Evolutionary conservation across 2,329 filamentous ascomycete species (phyloP).

Genomic region (Aspergillus ochraceoroseus): DNA sequence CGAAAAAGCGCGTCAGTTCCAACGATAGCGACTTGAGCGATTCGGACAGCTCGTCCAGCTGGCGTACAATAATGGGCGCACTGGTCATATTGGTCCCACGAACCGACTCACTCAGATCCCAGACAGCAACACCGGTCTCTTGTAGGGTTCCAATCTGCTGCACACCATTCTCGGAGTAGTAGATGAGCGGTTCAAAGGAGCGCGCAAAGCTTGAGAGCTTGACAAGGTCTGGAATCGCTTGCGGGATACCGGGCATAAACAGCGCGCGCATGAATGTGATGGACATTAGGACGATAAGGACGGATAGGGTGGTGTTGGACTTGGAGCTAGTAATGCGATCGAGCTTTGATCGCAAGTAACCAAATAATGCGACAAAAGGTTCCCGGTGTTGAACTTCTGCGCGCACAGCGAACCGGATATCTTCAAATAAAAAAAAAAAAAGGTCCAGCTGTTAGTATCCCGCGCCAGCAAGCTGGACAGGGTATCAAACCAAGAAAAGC

Average conservation of each 20-base stretch:
- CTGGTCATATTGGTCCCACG: conserved; percentile 86
- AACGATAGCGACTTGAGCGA: conserved; percentile 77
- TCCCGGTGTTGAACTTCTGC: conserved; percentile 86
- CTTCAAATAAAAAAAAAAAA: conserved; percentile 45
- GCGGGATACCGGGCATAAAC: conserved; percentile 62
- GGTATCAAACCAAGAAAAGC: conserved; percentile 28
- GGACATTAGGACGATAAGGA: conserved; percentile 59
- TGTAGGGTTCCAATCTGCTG: conserved; percentile 82
- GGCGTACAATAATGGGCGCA: conserved; percentile 75
- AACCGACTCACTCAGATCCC: conserved; percentile 89
- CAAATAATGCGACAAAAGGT: conserved; percentile 69
- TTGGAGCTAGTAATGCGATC: conserved; percentile 63
- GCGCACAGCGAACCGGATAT: conserved; percentile 80
- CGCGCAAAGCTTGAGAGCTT: conserved; percentile 86
- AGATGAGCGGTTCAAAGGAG: conserved; percentile 89
- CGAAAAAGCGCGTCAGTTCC: conserved; percentile 87
- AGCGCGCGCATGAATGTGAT: conserved; percentile 62
- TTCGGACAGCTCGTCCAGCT: conserved; percentile 80
- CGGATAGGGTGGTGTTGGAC: conserved; percentile 59
- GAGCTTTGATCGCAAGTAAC: conserved; percentile 58
- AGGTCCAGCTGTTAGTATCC: conserved; percentile 32
- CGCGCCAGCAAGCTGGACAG: conserved; percentile 26
- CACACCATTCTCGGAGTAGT: conserved; percentile 86
- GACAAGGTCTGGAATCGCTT: conserved; percentile 74
- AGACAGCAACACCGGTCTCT: conserved; percentile 86